Evolutionary conservation across 306 rosid species (phyloP), one percentile per base, ranked within the genome.

Genomic region (Trifolium subterraneum): DNA sequence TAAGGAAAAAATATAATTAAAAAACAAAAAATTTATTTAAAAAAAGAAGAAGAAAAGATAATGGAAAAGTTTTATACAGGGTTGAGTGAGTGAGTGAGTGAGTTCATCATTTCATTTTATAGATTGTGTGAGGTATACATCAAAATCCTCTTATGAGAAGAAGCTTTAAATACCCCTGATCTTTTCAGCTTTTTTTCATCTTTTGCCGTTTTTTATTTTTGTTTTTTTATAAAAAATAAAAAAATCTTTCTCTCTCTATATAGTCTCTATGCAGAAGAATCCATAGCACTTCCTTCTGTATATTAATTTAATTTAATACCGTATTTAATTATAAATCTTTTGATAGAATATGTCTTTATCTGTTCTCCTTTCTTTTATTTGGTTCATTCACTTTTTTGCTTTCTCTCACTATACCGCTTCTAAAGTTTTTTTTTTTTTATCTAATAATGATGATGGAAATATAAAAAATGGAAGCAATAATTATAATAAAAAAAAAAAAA

Each of bases 91-190:
- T 60, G 75, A 44, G 71, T 68, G 71, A 68, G 59, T 66, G 41
- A 60, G 20, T 14, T 60, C 20, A 60, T 79, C 72, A 79, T 81
- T 77, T 80, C 72, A 79, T 81, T 77, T 81, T 75, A 75, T 25
- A 12, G 33, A 7, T 83, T 36, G 64, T 23, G 36, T 73, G 68
- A 76, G 61, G 51, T 35, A 74, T 81, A 29, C 78, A 39, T 52
- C 70, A 79, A 35, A 81, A 68, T 79, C 79, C 72, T 68, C 70
- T 71, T 13, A 25, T 10, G 36, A 56, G 16, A 48, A 48, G 16
- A 63, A 64, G 25, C 82, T 68, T 82, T 84, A 85, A 60, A 88
- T 87, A 88, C 85, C 85, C 85, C 64, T 64, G 78, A 66, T 51
- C 81, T 71, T 75, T 72, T 47, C 73, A 51, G 7, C 61, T 75